These are phyloP conservation scores for Ophiocordyceps australis DNA, from an alignment of 2,329 filamentous ascomycete species.

Conservation along the genomic window DNA sequence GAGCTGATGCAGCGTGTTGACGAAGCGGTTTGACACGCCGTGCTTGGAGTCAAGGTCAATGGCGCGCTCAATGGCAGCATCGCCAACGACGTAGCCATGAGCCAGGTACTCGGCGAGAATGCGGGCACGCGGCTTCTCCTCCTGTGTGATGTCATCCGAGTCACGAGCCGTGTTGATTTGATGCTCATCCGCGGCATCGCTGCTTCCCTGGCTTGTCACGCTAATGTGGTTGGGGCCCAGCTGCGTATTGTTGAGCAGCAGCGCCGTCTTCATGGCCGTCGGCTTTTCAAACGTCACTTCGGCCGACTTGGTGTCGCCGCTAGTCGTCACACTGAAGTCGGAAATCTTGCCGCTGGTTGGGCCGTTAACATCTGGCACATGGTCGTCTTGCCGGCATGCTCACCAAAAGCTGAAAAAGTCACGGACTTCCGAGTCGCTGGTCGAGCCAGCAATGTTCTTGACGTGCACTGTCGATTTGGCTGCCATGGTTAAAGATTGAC, in stretches of 20 bases:
- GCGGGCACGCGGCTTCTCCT: conserved; percentile 89
- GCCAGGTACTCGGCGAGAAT: conserved; percentile 95
- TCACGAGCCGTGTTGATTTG: conserved; percentile 38
- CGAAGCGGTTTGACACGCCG: conserved; percentile 68
- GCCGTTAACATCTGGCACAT: background rate
- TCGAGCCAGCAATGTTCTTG: conserved; percentile 69
- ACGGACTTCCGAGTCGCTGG: conserved; percentile 75
- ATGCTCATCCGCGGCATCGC: conserved; percentile 44
- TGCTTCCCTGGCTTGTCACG: conserved; percentile 49
- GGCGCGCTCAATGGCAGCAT: conserved; percentile 58
- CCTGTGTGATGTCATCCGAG: conserved; percentile 63
- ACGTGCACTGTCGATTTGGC: conserved; percentile 43
- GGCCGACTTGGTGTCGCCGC: conserved; percentile 57
- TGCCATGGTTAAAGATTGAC: conserved; percentile 1
- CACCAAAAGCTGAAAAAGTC: conserved; percentile 98
- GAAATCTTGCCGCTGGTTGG: conserved; percentile 73
- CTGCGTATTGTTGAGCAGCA: conserved; percentile 92
- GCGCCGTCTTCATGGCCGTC: conserved; percentile 89
- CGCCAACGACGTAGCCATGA: conserved; percentile 74
- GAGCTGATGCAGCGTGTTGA: conserved; percentile 54
- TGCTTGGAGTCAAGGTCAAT: conserved; percentile 83
- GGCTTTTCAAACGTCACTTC: conserved; percentile 95
- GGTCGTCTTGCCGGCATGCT: conserved; percentile 8
- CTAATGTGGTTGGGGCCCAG: conserved; percentile 74
- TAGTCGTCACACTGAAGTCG: conserved; percentile 55